These are phyloP conservation scores for Trichothecium sympodiale DNA, from an alignment of 2,329 filamentous ascomycete genomes.

Conservation along the genomic window DNA sequence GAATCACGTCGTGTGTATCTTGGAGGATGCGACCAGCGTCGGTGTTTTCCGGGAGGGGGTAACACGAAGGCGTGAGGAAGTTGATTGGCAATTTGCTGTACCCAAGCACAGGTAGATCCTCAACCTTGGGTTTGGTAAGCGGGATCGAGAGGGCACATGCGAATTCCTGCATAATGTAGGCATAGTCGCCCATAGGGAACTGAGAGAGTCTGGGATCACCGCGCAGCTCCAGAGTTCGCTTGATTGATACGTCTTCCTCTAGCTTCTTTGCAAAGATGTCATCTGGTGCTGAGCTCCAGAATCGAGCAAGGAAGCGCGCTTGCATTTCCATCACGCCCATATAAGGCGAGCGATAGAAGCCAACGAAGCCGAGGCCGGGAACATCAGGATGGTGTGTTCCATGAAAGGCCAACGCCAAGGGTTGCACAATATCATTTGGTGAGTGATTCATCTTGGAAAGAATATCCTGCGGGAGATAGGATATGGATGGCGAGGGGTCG, in stretches of 20 bases:
- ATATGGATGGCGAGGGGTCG: constrained; percentile 49
- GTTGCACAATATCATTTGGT: constrained; percentile 40
- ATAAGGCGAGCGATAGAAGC: constrained; percentile 74
- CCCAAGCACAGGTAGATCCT: constrained; percentile 20
- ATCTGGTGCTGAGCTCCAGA: constrained; percentile 37
- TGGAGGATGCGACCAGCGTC: constrained; percentile 30
- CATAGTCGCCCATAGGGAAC: constrained; percentile 77
- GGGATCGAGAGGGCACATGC: constrained; percentile 44
- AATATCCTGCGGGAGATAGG: constrained; percentile 49
- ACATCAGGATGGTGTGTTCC: constrained; percentile 50
- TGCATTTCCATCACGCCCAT: constrained; percentile 88
- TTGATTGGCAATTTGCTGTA: constrained; percentile 35
- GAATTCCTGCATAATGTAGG: constrained; percentile 64
- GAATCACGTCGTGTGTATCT: constrained; percentile 31
- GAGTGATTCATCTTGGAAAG: constrained; percentile 48
- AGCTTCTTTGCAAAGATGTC: constrained; percentile 24
- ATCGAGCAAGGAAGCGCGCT: constrained; percentile 51
- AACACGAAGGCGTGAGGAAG: constrained; percentile 44
- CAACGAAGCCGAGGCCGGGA: constrained; percentile 63
- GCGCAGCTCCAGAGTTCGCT: constrained; percentile 39
- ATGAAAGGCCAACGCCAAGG: constrained; percentile 57
- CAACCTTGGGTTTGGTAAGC: constrained; percentile 21
- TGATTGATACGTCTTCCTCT: constrained; percentile 29
- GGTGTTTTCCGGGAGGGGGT: constrained; percentile 24
- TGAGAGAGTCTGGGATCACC: constrained; percentile 45